Conservation (phyloP, 768 basidiomycete species). For the Naganishia onofrii region DNA sequence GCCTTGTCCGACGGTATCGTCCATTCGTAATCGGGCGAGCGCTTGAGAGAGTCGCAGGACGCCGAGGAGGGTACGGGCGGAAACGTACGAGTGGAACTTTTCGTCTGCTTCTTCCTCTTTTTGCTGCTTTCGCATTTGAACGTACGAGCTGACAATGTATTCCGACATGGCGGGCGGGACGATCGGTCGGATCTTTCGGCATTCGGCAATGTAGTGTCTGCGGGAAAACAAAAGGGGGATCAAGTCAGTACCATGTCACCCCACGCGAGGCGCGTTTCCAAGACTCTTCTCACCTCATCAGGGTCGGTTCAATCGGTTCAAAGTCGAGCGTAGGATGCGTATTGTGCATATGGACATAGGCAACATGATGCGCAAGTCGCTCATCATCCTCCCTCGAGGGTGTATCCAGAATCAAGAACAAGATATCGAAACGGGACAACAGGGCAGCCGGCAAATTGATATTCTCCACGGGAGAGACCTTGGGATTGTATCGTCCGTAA, state of each 20-base stretch:
- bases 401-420: conserved; percentile 96
- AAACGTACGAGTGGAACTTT: conserved; percentile 89
- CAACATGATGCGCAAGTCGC: conserved; percentile 91
- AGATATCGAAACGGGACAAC: conserved; percentile 89
- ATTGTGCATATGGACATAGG: conserved; percentile 96
- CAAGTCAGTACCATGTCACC: no score
- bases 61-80: conserved; percentile 90
- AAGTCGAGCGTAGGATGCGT: conserved; percentile 71
- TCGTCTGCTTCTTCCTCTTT: conserved; percentile 86
- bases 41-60: conserved; percentile 92
- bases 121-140: conserved; percentile 85
- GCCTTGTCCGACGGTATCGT: conserved; percentile 70
- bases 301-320: conserved; percentile 76
- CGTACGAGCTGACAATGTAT: conserved; percentile 93
- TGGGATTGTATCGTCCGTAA: conserved; percentile 96
- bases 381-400: conserved; percentile 93
- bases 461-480: conserved; percentile 96
- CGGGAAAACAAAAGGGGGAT: no score
- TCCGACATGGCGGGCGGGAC: conserved; percentile 83
- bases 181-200: conserved; percentile 81
- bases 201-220: conserved; percentile 92
- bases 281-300: conserved; percentile 71
- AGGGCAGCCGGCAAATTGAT: conserved; percentile 97
- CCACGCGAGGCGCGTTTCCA: not conserved
- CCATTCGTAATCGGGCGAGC: conserved; percentile 83